phyloP scores from a whole-genome alignment of 1,139 yeast genomes.

The Zygosaccharomyces pseudobailii region DNA sequence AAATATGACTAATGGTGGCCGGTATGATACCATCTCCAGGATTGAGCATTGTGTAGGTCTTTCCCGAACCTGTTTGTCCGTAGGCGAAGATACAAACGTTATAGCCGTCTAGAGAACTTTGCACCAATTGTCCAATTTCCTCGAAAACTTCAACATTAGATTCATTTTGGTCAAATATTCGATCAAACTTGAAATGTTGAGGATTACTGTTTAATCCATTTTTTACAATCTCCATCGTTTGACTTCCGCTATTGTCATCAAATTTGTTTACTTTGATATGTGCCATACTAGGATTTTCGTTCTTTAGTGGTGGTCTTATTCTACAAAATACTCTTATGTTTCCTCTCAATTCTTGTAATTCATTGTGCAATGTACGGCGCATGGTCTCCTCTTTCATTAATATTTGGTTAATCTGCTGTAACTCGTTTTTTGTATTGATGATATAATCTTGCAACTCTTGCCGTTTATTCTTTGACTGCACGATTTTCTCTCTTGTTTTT shows the following conservation, averaged over 20 bases:
- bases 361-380: slow-evolving; percentile 68
- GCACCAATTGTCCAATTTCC: slow-evolving; percentile 83
- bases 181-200: slow-evolving; percentile 67
- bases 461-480: slow-evolving; percentile 19
- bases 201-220: slow-evolving; percentile 18
- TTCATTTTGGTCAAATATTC: slow-evolving; percentile 55
- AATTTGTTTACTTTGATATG: slow-evolving; percentile 45
- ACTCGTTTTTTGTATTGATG: slow-evolving; percentile 25
- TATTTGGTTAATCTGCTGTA: slow-evolving; percentile 33
- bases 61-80: slow-evolving; percentile 98
- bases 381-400: slow-evolving; percentile 45
- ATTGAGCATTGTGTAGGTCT: slow-evolving; percentile 85
- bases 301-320: slow-evolving; percentile 52
- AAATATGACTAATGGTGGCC: slow-evolving; percentile 67
- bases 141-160: slow-evolving; percentile 65
- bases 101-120: slow-evolving; percentile 84
- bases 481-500: slow-evolving; percentile 13
- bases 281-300: slow-evolving; percentile 33
- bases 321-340: slow-evolving; percentile 90
- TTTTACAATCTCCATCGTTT: slow-evolving; percentile 28
- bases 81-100: slow-evolving; percentile 94
- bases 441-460: slow-evolving; percentile 30
- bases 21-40: slow-evolving; percentile 77
- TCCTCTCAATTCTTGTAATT: slow-evolving; percentile 82
- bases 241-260: slow-evolving; percentile 46